Percentiles rank a stretch among this genome's conserved stretches.
Conservation (phyloP, 805 yeast genomes). For the Suhomyces emberorum region DNA sequence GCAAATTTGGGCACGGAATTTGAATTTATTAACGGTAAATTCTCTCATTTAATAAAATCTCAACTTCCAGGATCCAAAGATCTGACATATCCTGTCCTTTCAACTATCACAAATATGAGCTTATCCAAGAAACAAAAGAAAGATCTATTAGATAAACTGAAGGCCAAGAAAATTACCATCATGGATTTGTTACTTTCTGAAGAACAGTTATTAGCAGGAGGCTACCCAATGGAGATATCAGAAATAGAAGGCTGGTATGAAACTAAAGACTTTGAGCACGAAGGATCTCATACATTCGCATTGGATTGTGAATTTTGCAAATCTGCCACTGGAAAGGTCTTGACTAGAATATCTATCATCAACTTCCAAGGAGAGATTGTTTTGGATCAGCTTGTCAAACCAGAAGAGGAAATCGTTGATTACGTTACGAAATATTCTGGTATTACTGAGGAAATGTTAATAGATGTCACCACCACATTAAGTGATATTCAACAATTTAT, state of each 20-base stretch:
- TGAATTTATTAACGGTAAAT: slow-evolving; percentile 35
- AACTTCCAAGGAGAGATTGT: slow-evolving; percentile 59
- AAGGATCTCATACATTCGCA: slow-evolving; percentile 66
- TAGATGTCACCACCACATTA: slow-evolving; percentile 59
- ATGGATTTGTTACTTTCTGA: slow-evolving; percentile 51
- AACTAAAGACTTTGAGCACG: slow-evolving; percentile 52
- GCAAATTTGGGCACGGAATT: slow-evolving; percentile 11
- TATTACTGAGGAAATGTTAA: slow-evolving; percentile 67
- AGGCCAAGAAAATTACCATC: slow-evolving; percentile 38
- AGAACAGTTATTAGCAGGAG: slow-evolving; percentile 46
- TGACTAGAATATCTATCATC: slow-evolving; percentile 76
- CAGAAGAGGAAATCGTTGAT: slow-evolving; percentile 68
- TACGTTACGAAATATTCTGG: slow-evolving; percentile 86
- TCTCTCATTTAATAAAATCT: slow-evolving; percentile 46
- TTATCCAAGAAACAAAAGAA: slow-evolving; percentile 55
- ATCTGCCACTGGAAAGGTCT: slow-evolving; percentile 56
- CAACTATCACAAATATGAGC: slow-evolving; percentile 55
- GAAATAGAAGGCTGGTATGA: slow-evolving; percentile 47
- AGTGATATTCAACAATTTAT: slow-evolving; percentile 65
- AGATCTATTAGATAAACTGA: slow-evolving; percentile 30
- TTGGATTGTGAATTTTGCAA: slow-evolving; percentile 94
- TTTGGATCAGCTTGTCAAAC: slow-evolving; percentile 75
- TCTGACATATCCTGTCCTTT: slow-evolving; percentile 50
- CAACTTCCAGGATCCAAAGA: slow-evolving; percentile 65
- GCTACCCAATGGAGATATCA: slow-evolving; percentile 50